Evolutionary conservation across 805 yeast species (phyloP).

Genomic region (Hanseniaspora hatyaiensis): DNA sequence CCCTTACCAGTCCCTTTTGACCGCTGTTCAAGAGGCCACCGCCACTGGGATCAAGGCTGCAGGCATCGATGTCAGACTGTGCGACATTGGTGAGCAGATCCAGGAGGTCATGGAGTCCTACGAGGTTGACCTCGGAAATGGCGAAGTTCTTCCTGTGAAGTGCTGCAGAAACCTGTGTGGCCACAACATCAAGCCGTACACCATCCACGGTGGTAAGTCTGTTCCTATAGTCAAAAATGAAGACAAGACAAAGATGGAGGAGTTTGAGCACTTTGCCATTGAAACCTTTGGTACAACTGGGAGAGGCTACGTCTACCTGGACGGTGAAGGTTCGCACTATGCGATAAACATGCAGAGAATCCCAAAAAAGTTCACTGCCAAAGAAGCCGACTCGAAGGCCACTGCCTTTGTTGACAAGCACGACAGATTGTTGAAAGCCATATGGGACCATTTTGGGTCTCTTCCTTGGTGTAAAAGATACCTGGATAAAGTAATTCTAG

Average conservation of each 20-base stretch:
- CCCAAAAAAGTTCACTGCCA: conserved; percentile 47
- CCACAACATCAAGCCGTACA: conserved; percentile 74
- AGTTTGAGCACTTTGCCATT: conserved; percentile 94
- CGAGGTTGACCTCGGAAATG: conserved; percentile 73
- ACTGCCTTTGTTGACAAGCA: background rate
- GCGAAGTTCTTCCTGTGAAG: conserved; percentile 72
- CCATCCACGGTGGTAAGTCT: conserved; percentile 87
- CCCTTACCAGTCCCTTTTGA: conserved; percentile 64
- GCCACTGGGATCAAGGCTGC: conserved; percentile 85
- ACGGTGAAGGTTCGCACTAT: conserved; percentile 93
- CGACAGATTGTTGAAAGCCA: conserved; percentile 45
- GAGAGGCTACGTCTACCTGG: conserved; percentile 70
- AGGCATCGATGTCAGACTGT: conserved; percentile 88
- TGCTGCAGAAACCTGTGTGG: conserved; percentile 89
- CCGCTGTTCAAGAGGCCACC: conserved; percentile 87
- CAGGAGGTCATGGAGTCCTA: conserved; percentile 97
- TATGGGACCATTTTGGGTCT: conserved; percentile 79
- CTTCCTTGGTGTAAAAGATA: conserved; percentile 95
- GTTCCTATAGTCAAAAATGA: conserved; percentile 93
- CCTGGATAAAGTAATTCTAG: conserved; percentile 57
- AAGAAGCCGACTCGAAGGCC: background rate
- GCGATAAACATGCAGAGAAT: conserved; percentile 45
- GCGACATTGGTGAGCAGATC: conserved; percentile 90
- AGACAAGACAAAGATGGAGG: conserved; percentile 96
- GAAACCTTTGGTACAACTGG: conserved; percentile 98